Base-by-base conservation (phyloP, 176 grass and related monocot genomes). In the Oryza meyeriana region DNA sequence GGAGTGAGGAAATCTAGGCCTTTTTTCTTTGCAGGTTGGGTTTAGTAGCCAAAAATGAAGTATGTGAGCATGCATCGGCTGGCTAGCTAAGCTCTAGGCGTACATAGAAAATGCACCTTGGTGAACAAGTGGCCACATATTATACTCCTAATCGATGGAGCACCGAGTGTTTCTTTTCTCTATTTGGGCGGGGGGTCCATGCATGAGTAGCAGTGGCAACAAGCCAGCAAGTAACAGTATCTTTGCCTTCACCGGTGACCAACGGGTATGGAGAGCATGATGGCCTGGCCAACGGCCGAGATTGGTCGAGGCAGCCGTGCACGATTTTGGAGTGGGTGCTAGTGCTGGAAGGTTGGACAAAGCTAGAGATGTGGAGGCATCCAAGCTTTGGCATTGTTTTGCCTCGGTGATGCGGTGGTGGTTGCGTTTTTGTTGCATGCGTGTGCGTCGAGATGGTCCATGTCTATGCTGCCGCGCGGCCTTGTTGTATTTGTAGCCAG, bases 1-100 rank as follows among this genome's bases (percentile, higher is more conserved):
- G 69, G 73, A 29, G 6, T 13, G 45, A 78, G 79, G 59, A 86
- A 86, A 90, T 68, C 44, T 86, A 90, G 88, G 83, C 12, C 36
- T 57, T 20, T n/a, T 22, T 66, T 50, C 72, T 28, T 16, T 64
- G 79, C 88, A 86, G 82, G 57, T 86, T 78, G 88, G 26, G 11
- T n/a, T 50, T 25, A 59, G 66, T 48, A 68, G 61, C 58, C 67
- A 63, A 48, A 13, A 67, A 55, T 10, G 40, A 30, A n/a, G 29
- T 50, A 26, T 77, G 39, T 77, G 72, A 52, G 65, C 40, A 18
- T 24, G 16, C 12, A 52, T 39, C 36, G 72, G 26, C 33, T 75
- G 72, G 26, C 33, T 75, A 25, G 66, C 29, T 59, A 48, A 25
- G 39, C 44, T 24, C 2, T 59, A n/a, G 55, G 50, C 70, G 35